Conservation (phyloP, 306 rosid genomes). For the Vachellia collinsii region DNA sequence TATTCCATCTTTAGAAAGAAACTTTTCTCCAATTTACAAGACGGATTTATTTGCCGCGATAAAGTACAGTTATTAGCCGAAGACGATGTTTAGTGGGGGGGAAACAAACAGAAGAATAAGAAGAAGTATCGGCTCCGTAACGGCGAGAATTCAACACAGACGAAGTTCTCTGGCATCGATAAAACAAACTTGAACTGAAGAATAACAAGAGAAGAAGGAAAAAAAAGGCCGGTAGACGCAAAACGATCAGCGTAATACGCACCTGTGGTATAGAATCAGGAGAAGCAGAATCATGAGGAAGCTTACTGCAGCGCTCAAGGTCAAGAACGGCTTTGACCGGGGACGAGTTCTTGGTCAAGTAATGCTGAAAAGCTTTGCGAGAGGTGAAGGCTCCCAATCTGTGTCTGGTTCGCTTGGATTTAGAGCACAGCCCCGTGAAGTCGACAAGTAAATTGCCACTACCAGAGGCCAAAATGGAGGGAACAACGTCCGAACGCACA, state of each 20-base stretch:
- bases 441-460: conserved; percentile 56
- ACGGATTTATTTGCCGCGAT: neutral
- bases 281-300: conserved; percentile 33
- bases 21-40: neutral
- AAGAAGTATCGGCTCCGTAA: neutral
- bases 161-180: neutral
- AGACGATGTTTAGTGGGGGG: neutral
- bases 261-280: conserved; percentile 61
- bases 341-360: conserved; percentile 35
- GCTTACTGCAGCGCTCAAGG: conserved; percentile 35
- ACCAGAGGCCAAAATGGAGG: conserved; percentile 39
- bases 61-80: neutral
- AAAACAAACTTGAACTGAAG: neutral
- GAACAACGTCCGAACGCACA: conserved; percentile 40
- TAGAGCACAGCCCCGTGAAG: conserved; percentile 53
- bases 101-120: neutral
- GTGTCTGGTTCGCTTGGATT: conserved; percentile 53
- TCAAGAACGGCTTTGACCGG: conserved; percentile 63
- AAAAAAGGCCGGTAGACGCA: neutral
- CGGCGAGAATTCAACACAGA: neutral
- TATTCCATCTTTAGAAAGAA: neutral
- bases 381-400: conserved; percentile 39
- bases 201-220: neutral
- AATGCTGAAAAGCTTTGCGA: conserved; percentile 39
- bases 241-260: conserved; percentile 7